A percentile compares a stretch with the other conserved stretches of the same genome.
Conservation (phyloP, 1,139 yeast species). For the Geotrichum siamense region DNA sequence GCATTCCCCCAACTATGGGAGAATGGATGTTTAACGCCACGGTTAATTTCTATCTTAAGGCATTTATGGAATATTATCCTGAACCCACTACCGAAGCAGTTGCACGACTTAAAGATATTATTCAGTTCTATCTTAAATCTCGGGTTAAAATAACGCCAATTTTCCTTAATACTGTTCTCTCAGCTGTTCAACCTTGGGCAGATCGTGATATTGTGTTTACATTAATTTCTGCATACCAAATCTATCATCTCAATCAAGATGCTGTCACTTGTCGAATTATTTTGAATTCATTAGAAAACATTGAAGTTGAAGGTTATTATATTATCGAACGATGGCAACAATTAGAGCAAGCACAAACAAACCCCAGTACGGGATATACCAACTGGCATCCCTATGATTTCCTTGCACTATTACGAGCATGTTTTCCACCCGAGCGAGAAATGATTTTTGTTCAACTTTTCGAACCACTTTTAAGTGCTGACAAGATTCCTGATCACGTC, state of each 20-base stretch:
- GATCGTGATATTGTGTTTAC: constrained; percentile 59
- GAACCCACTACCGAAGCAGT: constrained; percentile 51
- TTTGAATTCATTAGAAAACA: constrained; percentile 65
- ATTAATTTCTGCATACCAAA: constrained; percentile 53
- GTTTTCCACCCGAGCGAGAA: constrained; percentile 18
- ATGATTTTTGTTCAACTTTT: constrained; percentile 15
- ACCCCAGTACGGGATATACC: constrained; percentile 48
- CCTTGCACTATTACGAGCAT: constrained; percentile 54
- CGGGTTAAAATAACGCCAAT: constrained; percentile 59
- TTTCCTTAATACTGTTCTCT: constrained; percentile 68
- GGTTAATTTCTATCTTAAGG: constrained; percentile 60
- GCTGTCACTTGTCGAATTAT: constrained; percentile 70
- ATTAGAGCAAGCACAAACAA: constrained; percentile 27
- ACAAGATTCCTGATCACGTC: constrained; percentile 20
- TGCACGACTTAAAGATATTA: constrained; percentile 49
- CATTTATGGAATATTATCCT: constrained; percentile 58
- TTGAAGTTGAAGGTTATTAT: constrained; percentile 49
- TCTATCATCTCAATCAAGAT: constrained; percentile 53
- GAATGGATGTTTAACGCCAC: constrained; percentile 60
- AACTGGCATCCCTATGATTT: constrained; percentile 75
- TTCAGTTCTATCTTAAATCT: constrained; percentile 49
- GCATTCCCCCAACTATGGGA: constrained; percentile 55
- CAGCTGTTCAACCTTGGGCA: constrained; percentile 63
- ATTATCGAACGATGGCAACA: constrained; percentile 36
- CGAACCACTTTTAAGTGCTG: constrained; percentile 12